Base-by-base conservation (phyloP, 208 protist genomes). In the Vickermania spadyakhi region DNA sequence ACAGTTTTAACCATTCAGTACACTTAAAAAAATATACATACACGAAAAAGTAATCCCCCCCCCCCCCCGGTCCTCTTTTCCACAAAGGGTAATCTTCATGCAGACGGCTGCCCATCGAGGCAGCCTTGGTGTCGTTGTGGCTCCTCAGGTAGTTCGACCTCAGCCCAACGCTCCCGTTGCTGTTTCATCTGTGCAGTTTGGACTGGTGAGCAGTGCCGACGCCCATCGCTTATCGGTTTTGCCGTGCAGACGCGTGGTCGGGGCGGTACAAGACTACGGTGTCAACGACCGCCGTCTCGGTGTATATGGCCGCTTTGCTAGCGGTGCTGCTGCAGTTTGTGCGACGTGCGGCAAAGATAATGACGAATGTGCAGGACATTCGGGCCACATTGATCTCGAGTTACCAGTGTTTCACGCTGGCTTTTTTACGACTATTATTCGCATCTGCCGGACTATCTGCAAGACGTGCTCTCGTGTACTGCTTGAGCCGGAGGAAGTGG, bases 381-480 rank as follows among this genome's bases (percentile, higher is more conserved):
- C 97, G 70, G 99, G 98, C 23, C 86, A 98, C 77, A 94, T 99
- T 36, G 79, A 97, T 60, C 79, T 99, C 30, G 93, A 93, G 67
- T 70, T 98, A 26, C 99, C 99, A 0, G 97, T 99, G 3, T 99
- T 99, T 72, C 98, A 99, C 67, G 68, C 98, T 27, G 99, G 98
- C 28, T 99, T 97, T 68, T 94, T 99, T 51, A 75, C 89, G 28
- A 68, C 75, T 11, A 96, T 99, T 45, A 52, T 99, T 29, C 74
- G 84, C 18, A 92, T 98, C 7, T 89, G 99, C 25, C 89, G 98
- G 36, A 89, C 82, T 28, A 98, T 99, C 55, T 99, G 99, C 83
- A 99, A 99, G 81, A 72, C 66, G 18, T 98, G 96, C 73, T 81
- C 80, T 3, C 75, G 86, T 22, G 79, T 99, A 14, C 72, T 99